Base-by-base conservation (phyloP, 176 grass and related monocot genomes). In the Themeda triandra region DNA sequence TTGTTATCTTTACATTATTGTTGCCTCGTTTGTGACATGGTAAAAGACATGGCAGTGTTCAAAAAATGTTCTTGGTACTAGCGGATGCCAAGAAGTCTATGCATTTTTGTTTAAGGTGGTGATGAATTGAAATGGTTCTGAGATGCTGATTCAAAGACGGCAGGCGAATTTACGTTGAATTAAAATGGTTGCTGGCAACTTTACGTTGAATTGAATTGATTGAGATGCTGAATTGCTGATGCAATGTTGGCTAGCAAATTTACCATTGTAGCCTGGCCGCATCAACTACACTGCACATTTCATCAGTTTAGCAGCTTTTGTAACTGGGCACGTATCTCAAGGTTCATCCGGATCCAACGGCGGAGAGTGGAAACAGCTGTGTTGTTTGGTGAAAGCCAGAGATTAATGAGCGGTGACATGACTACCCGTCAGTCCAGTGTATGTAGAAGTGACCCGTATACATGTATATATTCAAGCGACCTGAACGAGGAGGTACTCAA, bases 391-490 rank as follows among this genome's bases (percentile, higher is more conserved):
- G 48, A 31, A 18, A 51, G 31, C 30, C 73, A 28, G 15, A 17
- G 79, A 40, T 62, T 30, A 46, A 71, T 42, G 68, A 14, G 69
- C 69, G 40, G 39, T 78, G 86, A 64, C 73, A 78, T 41, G 80
- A 64, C 39, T 62, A 31, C 39, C n/a, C 10, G 32, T 30, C n/a
- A 44, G 23, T 24, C 18, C 32, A 27, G 13, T 64, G n/a, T 58
- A 25, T 18, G 19, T 10, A 21, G 21, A n/a, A n/a, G 49, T 21
- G 18, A 21, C 56, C 56, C 56, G 10, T 45, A 76, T 48, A 78
- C 49, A 53, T 49, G 64, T 71, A 32, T 36, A 45, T 28, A 68
- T 25, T 33, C 8, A 19, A 45, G 40, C 74, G 80, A 65, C 33
- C 29, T 83, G 56, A 27, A 29, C 81, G 54, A 88, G 81, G 81